Base-by-base conservation (phyloP, 2,329 filamentous ascomycete genomes). In the Colletotrichum higginsianum region DNA sequence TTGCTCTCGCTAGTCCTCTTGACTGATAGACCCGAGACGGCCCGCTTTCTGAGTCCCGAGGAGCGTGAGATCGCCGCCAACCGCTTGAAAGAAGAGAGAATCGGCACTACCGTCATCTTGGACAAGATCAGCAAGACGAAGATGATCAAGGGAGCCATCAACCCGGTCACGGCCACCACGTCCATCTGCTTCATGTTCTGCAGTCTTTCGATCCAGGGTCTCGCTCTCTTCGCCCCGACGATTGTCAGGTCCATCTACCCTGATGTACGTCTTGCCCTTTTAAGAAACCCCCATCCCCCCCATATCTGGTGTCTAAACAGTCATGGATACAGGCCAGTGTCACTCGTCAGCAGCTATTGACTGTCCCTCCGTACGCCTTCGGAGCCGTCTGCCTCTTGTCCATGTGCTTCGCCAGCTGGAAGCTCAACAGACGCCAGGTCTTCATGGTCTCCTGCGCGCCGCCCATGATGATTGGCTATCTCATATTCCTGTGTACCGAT, bases 221-320 rank as follows among this genome's bases (percentile, higher is more conserved):
- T 94, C 2, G 89, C 89, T 2, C 93, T 93, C 84, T 94, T 94
- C 81, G 82, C 88, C 0, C 92, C 92, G 0, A 94, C 91, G 0
- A 93, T 94, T 73, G 90, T 94, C 52, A 81, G 82, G 53, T 92
- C 88, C 7, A 93, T 94, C 78, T 93, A 93, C 77, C 30, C 91
- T 91, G 0, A 75, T 85, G 3, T 80, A 83, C 30, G 30, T 35
- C 30, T 11, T 26, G 3, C 26, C 26, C 4, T 4, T 4, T 26
- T 26, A 4, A 4, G 26, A 26, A 26, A 26, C 4, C 3, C 26
- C 3, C 26, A 26, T 26, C 4, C 23, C 23, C 23, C 23, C 26
- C 1, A 26, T 26, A 30, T 30, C 30, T 30, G 1, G 30, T 30
- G 30, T 30, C 30, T 30, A 30, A 30, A 7, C 30, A 35, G 30